Percentiles rank a stretch among this genome's conserved stretches.
These are phyloP conservation scores for Nannochloris sp. DNA, from an alignment of 139 green algal species.

Conservation along the genomic window DNA sequence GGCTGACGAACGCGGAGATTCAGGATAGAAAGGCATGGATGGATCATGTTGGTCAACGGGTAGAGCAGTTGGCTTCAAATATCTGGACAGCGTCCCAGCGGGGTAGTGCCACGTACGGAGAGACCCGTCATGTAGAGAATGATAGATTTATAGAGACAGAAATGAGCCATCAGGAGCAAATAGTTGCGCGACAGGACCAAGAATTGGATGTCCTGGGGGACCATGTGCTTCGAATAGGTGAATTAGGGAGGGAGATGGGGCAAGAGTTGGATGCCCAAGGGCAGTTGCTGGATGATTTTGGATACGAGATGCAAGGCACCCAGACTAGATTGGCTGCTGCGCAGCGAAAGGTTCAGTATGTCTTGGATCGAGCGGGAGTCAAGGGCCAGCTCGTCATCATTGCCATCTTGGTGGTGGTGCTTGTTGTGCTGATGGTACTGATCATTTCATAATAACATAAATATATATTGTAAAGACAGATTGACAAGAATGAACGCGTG, in stretches of 20 bases:
- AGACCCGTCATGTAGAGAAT: conserved; percentile 38
- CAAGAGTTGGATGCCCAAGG: conserved; percentile 60
- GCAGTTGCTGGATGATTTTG: conserved; percentile 58
- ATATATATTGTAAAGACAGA: conserved; percentile 2
- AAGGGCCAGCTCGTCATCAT: conserved; percentile 65
- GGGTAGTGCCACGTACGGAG: background rate
- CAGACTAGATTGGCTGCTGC: conserved; percentile 52
- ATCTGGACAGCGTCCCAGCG: conserved; percentile 7
- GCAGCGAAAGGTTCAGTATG: conserved; percentile 61
- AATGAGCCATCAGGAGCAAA: conserved; percentile 47
- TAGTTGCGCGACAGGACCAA: conserved; percentile 69
- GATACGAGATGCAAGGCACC: conserved; percentile 67
- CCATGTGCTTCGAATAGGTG: conserved; percentile 61
- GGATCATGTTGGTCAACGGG: conserved; percentile 35
- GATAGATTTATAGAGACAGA: conserved; percentile 54
- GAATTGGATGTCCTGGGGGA: conserved; percentile 62
- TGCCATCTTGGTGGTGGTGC: conserved; percentile 41
- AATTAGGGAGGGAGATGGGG: conserved; percentile 64
- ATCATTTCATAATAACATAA: conserved; percentile 9
- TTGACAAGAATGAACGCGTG: background rate
- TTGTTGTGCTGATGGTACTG: conserved; percentile 40
- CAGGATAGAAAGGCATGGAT: conserved; percentile 57
- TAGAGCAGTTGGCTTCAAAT: conserved; percentile 6
- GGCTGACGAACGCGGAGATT: conserved; percentile 60
- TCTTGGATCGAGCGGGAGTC: conserved; percentile 62